Base-by-base conservation (phyloP, 1,284 basidiomycete species). In the Leccinum glutinopallens region DNA sequence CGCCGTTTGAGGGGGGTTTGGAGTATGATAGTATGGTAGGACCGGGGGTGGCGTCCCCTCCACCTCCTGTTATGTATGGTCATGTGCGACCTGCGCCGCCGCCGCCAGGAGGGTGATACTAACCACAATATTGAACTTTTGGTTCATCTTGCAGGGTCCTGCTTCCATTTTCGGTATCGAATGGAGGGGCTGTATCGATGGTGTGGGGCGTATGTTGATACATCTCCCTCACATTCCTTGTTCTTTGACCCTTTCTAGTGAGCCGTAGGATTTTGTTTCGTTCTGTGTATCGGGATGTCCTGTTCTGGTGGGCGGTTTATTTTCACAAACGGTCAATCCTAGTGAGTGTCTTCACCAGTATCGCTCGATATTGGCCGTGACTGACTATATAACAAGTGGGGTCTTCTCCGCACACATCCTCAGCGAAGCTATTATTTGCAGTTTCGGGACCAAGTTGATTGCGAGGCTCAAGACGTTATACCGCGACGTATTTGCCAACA, bases 391-490 rank as follows among this genome's bases (percentile, higher is more conserved):
- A 32, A 73, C 54, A 80, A 32, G 77, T 60, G 73, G 74, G 4
- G 66, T 78, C 57, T 80, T 71, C 63, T 68, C 63, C 59, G 76
- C 67, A 13, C 67, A 78, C 22, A 46, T 80, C 8, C 33, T 78
- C 35, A 68, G 68, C 12, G 78, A 79, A 64, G 76, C 69, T 2
- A 15, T 79, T n/a, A 68, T 83, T 33, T 83, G 81, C 63, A 80
- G 79, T 32, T 78, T 83, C 57, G 79, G 78, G 5, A 83, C 83
- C 2, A 75, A 65, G 41, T 61, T 73, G 9, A 70, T 79, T 29
- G 79, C 75, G 10, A 68, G 75, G 46, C 66, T 79, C 29, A 76
- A 77, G 60, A 66, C 62, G 33, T 17, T 75, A n/a, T 78, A 72
- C 32, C 32, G 32, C 32, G 32, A 32, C 46, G 69, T 77, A 12